These are phyloP conservation scores for Hemisphaericaspora lyxosophila DNA, from an alignment of 1,139 yeast species.

Conservation along the genomic window DNA sequence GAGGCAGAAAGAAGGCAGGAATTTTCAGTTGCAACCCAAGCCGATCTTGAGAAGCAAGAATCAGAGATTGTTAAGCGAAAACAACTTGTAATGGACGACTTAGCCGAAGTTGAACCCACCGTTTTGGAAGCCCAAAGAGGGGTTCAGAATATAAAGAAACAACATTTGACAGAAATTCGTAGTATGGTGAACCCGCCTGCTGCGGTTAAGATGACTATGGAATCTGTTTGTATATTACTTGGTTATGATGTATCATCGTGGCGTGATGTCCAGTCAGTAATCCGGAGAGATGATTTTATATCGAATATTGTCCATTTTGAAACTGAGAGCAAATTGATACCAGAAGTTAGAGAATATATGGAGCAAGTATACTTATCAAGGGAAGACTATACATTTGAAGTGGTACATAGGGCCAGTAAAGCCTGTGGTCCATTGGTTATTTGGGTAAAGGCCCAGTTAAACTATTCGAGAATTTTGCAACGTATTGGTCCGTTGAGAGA, in stretches of 20 bases:
- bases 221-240: slow-evolving; percentile 78
- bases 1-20: slow-evolving; percentile 91
- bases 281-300: slow-evolving; percentile 86
- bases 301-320: slow-evolving; percentile 76
- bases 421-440: slow-evolving; percentile 92
- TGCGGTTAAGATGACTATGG: slow-evolving; percentile 81
- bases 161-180: slow-evolving; percentile 84
- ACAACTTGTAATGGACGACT: slow-evolving; percentile 56
- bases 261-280: slow-evolving; percentile 82
- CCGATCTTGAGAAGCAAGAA: slow-evolving; percentile 69
- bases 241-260: slow-evolving; percentile 72
- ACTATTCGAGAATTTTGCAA: slow-evolving; percentile 67
- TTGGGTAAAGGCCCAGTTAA: slow-evolving; percentile 89
- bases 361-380: slow-evolving; percentile 58
- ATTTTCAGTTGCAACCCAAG: slow-evolving; percentile 77
- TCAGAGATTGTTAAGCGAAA: slow-evolving; percentile 57
- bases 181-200: slow-evolving; percentile 92
- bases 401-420: slow-evolving; percentile 85
- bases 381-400: slow-evolving; percentile 66
- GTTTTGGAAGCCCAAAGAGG: slow-evolving; percentile 81
- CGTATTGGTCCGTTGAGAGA: slow-evolving; percentile 71
- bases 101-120: slow-evolving; percentile 80
- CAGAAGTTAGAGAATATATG: slow-evolving; percentile 55
- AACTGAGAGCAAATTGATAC: slow-evolving; percentile 57
- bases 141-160: slow-evolving; percentile 88